Conservation (phyloP, 2,329 filamentous ascomycete species). For the Fusarium transvaalense region DNA sequence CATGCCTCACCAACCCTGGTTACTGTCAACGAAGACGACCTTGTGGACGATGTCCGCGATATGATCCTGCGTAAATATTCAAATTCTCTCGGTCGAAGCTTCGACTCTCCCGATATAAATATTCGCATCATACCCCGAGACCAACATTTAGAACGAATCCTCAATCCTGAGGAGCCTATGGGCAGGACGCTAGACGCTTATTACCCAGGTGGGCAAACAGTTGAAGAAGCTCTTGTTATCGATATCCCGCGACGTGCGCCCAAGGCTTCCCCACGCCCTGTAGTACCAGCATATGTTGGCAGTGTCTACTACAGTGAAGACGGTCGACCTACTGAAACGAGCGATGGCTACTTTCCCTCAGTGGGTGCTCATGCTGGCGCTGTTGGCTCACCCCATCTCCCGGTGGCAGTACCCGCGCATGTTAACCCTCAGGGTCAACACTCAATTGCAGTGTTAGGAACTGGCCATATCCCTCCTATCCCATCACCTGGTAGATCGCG, state of each 20-base stretch:
- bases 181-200: slow-evolving; percentile 81
- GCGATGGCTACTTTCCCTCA: slow-evolving; percentile 86
- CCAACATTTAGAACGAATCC: slow-evolving; percentile 71
- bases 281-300: slow-evolving; percentile 51
- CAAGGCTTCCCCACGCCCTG: slow-evolving; percentile 73
- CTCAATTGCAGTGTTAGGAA: slow-evolving; percentile 84
- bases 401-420: slow-evolving; percentile 55
- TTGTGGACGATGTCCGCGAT: slow-evolving; percentile 95
- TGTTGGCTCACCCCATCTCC: slow-evolving; percentile 57
- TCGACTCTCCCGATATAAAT: slow-evolving; percentile 90
- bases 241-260: slow-evolving; percentile 87
- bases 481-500: slow-evolving; percentile 81
- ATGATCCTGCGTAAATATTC: slow-evolving; percentile 93
- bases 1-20: slow-evolving; percentile 89
- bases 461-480: slow-evolving; percentile 82
- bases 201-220: slow-evolving; percentile 86
- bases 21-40: slow-evolving; percentile 84
- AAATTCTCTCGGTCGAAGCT: slow-evolving; percentile 89
- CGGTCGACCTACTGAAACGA: slow-evolving; percentile 73
- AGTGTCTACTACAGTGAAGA: slow-evolving; percentile 73
- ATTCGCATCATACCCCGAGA: slow-evolving; percentile 83
- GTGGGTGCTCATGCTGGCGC: slow-evolving; percentile 59
- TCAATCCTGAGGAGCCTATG: slow-evolving; percentile 91
- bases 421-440: slow-evolving; percentile 58
- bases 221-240: slow-evolving; percentile 91